Conservation (phyloP, 2,329 filamentous ascomycete species). For the Epichloe festucae region DNA sequence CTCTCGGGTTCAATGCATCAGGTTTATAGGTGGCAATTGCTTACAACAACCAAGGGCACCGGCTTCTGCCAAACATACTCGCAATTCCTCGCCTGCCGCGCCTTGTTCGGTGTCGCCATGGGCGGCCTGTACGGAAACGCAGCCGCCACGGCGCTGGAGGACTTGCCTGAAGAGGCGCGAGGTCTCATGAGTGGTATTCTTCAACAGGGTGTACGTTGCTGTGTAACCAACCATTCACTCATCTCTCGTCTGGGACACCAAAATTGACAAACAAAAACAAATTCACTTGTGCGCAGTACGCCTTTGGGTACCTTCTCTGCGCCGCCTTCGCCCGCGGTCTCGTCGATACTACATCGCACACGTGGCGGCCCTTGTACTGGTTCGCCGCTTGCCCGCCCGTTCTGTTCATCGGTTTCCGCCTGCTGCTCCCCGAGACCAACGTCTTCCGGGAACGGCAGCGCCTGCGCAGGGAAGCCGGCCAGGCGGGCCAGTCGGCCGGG, state of each 20-base stretch:
- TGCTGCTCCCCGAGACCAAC: constrained; percentile 67
- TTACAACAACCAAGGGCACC: constrained; percentile 34
- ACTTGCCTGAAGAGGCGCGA: constrained; percentile 53
- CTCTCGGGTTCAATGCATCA: not conserved
- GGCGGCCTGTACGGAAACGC: constrained; percentile 70
- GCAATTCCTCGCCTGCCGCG: constrained; percentile 62
- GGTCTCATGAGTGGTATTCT: constrained; percentile 65
- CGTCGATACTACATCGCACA: constrained; percentile 63
- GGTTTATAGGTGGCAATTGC: too few relatives aligned
- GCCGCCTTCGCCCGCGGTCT: constrained; percentile 50
- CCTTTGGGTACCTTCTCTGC: constrained; percentile 49
- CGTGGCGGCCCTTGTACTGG: constrained; percentile 81
- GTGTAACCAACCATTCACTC: not conserved
- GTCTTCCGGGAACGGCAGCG: constrained; percentile 55
- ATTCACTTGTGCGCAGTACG: constrained; percentile 29
- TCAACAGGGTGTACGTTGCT: constrained; percentile 47
- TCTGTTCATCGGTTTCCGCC: constrained; percentile 66
- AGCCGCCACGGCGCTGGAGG: constrained; percentile 66
- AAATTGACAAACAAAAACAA: too few relatives aligned
- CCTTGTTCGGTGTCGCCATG: constrained; percentile 71
- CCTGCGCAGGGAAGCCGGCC: constrained; percentile 35
- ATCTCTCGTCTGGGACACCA: too few relatives aligned
- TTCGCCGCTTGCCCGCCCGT: constrained; percentile 73
- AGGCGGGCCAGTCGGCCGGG: constrained; percentile 28
- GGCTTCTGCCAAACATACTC: constrained; percentile 56